Conservation (phyloP, 768 basidiomycete species). For the Hortiboletus campestris region DNA sequence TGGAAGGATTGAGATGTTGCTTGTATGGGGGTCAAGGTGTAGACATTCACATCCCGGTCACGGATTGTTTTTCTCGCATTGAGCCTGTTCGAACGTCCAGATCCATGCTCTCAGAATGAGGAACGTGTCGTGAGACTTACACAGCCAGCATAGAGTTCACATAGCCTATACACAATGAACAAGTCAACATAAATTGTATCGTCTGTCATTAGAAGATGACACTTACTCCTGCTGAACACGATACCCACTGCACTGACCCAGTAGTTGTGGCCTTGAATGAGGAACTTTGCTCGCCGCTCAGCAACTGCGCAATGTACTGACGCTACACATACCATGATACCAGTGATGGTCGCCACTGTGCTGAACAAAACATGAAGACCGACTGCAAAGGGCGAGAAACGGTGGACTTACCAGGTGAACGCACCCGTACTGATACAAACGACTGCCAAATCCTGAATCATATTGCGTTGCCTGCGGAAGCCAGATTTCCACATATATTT, state of each 20-base stretch:
- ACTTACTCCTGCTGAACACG: conserved; percentile 5
- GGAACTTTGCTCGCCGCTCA: neutral
- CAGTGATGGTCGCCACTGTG: neutral
- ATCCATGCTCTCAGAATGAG: neutral
- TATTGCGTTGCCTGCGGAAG: conserved; percentile 3
- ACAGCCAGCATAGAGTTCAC: conserved; percentile 14
- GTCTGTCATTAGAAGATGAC: no score
- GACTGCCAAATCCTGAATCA: conserved; percentile 11
- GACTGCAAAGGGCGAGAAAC: no score
- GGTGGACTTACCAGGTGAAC: conserved; percentile 6
- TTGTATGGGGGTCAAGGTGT: conserved; percentile 1
- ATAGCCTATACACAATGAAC: conserved; percentile 1
- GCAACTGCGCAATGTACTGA: no score
- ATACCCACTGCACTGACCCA: conserved; percentile 6
- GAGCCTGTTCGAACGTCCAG: conserved; percentile 1
- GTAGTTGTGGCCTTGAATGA: neutral
- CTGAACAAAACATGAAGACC: neutral
- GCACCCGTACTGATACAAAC: conserved; percentile 12
- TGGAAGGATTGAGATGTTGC: neutral
- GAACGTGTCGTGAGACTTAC: neutral
- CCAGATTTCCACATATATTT: conserved; percentile 18
- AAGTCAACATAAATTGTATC: neutral
- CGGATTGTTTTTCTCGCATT: conserved; percentile 11
- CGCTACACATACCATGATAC: neutral
- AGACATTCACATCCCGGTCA: neutral